Conservation (phyloP, 345 rosid genomes). For the Schrenkiella parvula region DNA sequence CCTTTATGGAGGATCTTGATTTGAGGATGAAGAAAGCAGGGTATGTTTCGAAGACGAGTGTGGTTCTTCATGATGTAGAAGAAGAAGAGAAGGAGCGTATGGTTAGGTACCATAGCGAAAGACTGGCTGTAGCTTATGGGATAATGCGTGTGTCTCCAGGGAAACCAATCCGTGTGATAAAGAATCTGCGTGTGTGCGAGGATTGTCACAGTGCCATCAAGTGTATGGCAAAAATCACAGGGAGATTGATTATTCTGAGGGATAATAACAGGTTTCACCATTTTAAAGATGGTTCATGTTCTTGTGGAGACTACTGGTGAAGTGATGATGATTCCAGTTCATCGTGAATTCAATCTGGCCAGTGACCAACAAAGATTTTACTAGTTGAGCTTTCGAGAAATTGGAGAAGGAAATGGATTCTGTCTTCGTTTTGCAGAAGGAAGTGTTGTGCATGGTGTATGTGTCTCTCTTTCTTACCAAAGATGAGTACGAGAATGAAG, state of each 20-base stretch:
- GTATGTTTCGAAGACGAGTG: slow-evolving; percentile 45
- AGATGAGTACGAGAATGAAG: no score
- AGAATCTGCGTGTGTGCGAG: slow-evolving; percentile 64
- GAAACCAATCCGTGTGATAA: slow-evolving; percentile 59
- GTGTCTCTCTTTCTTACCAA: neutral
- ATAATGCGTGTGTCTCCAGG: slow-evolving; percentile 47
- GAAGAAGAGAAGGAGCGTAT: slow-evolving; percentile 71
- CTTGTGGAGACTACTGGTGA: slow-evolving; percentile 76
- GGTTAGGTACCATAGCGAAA: slow-evolving; percentile 66
- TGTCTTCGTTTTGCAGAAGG: neutral
- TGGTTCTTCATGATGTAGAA: slow-evolving; percentile 67
- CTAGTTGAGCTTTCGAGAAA: neutral
- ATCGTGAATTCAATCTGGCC: neutral
- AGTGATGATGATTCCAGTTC: neutral
- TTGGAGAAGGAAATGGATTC: neutral
- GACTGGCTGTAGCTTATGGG: slow-evolving; percentile 62
- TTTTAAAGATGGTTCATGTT: slow-evolving; percentile 58
- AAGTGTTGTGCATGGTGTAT: neutral
- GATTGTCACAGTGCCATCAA: slow-evolving; percentile 70
- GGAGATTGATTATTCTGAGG: slow-evolving; percentile 58
- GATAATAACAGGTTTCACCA: slow-evolving; percentile 71
- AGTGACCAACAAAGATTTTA: neutral
- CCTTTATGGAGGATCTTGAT: slow-evolving; percentile 52
- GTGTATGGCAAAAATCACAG: slow-evolving; percentile 51
- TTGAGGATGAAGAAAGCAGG: slow-evolving; percentile 58